Conservation (phyloP, 306 rosid species). For the Comarum palustre region DNA sequence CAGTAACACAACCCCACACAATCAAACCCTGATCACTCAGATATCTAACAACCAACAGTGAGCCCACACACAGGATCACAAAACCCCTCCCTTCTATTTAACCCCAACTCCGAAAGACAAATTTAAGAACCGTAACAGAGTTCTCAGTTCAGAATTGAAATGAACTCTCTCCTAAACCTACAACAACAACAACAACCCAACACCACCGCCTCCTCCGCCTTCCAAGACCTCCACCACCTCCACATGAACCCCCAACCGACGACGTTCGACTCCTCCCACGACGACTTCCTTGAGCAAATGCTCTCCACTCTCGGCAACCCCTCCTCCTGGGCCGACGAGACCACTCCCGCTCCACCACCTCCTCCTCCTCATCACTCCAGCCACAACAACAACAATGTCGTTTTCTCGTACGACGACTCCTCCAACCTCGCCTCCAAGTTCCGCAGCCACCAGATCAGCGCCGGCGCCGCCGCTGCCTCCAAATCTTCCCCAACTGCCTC, state of each 20-base stretch:
- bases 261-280: conserved; percentile 49
- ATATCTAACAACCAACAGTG: not conserved
- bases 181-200: not conserved
- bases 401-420: conserved; percentile 51
- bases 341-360: conserved; percentile 19
- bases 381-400: conserved; percentile 22
- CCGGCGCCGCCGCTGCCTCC: conserved; percentile 20
- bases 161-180: conserved; percentile 56
- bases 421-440: conserved; percentile 61
- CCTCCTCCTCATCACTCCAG: not conserved
- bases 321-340: conserved; percentile 56
- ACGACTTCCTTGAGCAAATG: conserved; percentile 88
- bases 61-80: not conserved
- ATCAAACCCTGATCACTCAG: not conserved
- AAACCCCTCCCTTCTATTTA: not conserved
- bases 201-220: not conserved
- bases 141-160: not conserved
- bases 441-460: conserved; percentile 68
- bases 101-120: not conserved
- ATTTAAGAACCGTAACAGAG: not conserved
- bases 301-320: conserved; percentile 57
- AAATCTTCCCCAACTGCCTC: conserved; percentile 25
- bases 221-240: conserved; percentile 45
- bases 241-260: not conserved
- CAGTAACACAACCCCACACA: not conserved